A percentile compares a stretch with the other conserved stretches of the same genome.
Evolutionary conservation across 768 basidiomycete species (phyloP).

Genomic region (Hemileccinum impolitum): DNA sequence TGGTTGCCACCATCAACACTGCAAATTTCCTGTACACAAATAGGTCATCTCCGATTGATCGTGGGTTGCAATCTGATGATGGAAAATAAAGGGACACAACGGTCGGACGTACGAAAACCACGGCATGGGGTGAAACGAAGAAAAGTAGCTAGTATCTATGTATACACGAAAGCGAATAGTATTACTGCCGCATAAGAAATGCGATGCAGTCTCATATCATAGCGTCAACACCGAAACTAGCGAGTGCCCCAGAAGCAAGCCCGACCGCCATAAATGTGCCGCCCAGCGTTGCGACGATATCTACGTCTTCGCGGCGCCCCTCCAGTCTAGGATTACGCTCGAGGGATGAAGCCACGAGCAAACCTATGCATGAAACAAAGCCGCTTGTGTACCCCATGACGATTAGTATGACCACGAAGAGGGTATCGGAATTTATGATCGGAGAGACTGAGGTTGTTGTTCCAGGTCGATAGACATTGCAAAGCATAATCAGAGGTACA

Average conservation of each 20-base stretch:
- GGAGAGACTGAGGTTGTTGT: conserved; percentile 20
- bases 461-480: conserved; percentile 64
- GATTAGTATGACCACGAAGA: conserved; percentile 70
- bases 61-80: too few species aligned
- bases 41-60: too few species aligned
- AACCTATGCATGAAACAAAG: conserved; percentile 69
- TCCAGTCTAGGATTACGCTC: conserved; percentile 71
- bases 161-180: too few species aligned
- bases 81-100: too few species aligned
- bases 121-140: too few species aligned
- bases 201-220: conserved; percentile 12
- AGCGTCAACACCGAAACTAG: conserved; percentile 73
- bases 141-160: too few species aligned
- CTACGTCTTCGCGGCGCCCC: conserved; percentile 69
- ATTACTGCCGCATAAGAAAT: too few species aligned
- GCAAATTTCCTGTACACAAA: too few species aligned
- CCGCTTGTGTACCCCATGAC: conserved; percentile 74
- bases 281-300: conserved; percentile 75
- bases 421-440: conserved; percentile 67
- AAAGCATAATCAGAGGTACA: conserved; percentile 79
- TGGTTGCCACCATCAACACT: too few species aligned
- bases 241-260: conserved; percentile 66
- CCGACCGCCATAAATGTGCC: conserved; percentile 78
- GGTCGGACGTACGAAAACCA: too few species aligned
- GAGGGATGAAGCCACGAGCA: conserved; percentile 78